A percentile compares a stretch with the other conserved stretches of the same genome.
Conservation (phyloP, 371 early-diverging fungal species). For the Lichtheimia corymbifera region DNA sequence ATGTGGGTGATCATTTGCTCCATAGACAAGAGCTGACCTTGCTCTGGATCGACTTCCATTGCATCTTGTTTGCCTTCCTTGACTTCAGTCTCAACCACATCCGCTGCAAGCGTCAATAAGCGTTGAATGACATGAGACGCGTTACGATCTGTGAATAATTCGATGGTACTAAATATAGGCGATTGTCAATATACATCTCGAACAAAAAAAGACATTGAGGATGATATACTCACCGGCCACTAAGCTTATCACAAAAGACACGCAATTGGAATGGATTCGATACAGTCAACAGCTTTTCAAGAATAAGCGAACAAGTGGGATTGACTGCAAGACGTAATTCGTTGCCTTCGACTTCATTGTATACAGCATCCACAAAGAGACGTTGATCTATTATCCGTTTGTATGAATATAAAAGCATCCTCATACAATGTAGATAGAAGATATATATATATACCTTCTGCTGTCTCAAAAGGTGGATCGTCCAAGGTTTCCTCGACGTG, state of each 20-base stretch:
- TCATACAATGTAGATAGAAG: background rate
- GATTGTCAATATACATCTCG: background rate
- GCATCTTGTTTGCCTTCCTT: slow-evolving; percentile 43
- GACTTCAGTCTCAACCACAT: slow-evolving; percentile 76
- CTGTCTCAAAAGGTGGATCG: slow-evolving; percentile 65
- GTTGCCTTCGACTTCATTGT: slow-evolving; percentile 74
- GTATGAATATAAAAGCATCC: background rate
- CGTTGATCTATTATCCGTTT: slow-evolving; percentile 53
- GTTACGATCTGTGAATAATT: slow-evolving; percentile 79
- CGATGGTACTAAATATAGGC: slow-evolving; percentile 44
- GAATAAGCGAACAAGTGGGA: slow-evolving; percentile 73
- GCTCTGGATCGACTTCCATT: slow-evolving; percentile 30
- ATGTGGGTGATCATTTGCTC: slow-evolving; percentile 62
- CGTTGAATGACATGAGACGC: slow-evolving; percentile 88
- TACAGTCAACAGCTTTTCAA: slow-evolving; percentile 76
- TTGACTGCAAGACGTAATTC: slow-evolving; percentile 76
- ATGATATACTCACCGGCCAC: slow-evolving; percentile 51
- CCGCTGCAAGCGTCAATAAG: slow-evolving; percentile 68
- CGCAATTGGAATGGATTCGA: slow-evolving; percentile 77
- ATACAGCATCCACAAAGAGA: slow-evolving; percentile 77
- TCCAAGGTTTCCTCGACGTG: slow-evolving; percentile 74
- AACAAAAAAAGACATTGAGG: background rate
- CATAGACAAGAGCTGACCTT: slow-evolving; percentile 65
- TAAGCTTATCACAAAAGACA: slow-evolving; percentile 66
- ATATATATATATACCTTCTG: slow-evolving; percentile 57